Base-by-base conservation (phyloP, 2,329 filamentous ascomycete genomes). In the Neofusicoccum sp. region DNA sequence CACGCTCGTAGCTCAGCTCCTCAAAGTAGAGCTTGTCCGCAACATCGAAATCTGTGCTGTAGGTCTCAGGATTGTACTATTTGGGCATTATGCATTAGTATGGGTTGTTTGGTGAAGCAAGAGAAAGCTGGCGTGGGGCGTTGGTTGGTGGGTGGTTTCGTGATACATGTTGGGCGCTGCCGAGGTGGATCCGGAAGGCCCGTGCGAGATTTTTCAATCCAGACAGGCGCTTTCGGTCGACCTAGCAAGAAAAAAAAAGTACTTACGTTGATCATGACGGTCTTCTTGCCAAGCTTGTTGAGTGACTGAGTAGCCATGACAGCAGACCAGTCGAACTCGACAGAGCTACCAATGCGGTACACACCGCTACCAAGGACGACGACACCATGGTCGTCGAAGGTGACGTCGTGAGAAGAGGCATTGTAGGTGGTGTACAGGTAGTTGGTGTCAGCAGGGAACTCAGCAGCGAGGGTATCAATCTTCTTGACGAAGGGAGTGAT, bases 361-460 rank as follows among this genome's bases (percentile, higher is more conserved):
- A 98, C 95, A 78, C 95, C 95, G 72, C 89, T 93, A 63, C 95
- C 95, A 12, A 99, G 86, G 62, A 98, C 89, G 60, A 99, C 79
- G 47, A 88, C 90, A 64, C 93, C 93, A 68, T 96, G 89, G 73
- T 98, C 93, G 66, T 97, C 89, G 66, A 99, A 98, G 12, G 86
- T 89, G 51, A 98, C 90, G 76, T 98, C 95, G 78, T 98, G 93
- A 14, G 90, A 88, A 14, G 90, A 90, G 61, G 93, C 95, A 73
- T 99, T 98, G 82, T 99, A 99, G 31, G 95, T 98, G 3, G 93
- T 98, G 80, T 97, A 96, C 28, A 96, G 85, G 78, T 96, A 97
- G 83, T 97, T 96, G 63, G 93, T 96, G 66, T 95, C 84, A 43
- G 92, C 93, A 33, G 93, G 93, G 81, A 97, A 97, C 77, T 99